These are phyloP conservation scores for Ceratocystis destructans DNA, from an alignment of 2,329 filamentous ascomycete genomes.

Conservation along the genomic window DNA sequence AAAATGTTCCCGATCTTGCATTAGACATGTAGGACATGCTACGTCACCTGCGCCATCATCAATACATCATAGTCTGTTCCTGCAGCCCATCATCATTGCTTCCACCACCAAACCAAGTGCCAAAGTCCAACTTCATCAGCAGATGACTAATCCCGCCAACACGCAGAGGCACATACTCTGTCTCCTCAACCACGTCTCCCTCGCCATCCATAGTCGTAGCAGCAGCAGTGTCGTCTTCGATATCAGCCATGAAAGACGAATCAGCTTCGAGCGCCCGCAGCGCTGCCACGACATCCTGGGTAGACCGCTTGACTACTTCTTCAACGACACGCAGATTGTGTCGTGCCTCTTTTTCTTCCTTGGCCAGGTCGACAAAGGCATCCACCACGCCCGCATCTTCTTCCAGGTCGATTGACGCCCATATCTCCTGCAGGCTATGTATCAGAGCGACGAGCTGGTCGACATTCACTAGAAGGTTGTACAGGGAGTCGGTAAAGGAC, in stretches of 20 bases:
- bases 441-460: slow-evolving; percentile 71
- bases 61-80: slow-evolving; percentile 6
- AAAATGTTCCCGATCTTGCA: not conserved
- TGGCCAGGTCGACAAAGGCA: slow-evolving; percentile 53
- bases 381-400: slow-evolving; percentile 70
- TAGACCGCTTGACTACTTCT: slow-evolving; percentile 48
- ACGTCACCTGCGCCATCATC: not conserved
- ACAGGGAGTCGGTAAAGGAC: slow-evolving; percentile 50
- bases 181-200: slow-evolving; percentile 27
- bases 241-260: slow-evolving; percentile 32
- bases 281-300: slow-evolving; percentile 51
- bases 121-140: slow-evolving; percentile 79
- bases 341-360: slow-evolving; percentile 58
- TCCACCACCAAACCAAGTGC: slow-evolving; percentile 38
- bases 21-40: not conserved
- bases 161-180: slow-evolving; percentile 52
- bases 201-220: slow-evolving; percentile 28
- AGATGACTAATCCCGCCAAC: slow-evolving; percentile 71
- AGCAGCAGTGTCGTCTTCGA: slow-evolving; percentile 29
- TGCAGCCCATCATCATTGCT: not conserved
- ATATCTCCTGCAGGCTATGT: slow-evolving; percentile 60
- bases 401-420: slow-evolving; percentile 67
- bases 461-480: slow-evolving; percentile 55
- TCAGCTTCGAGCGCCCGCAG: slow-evolving; percentile 35
- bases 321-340: slow-evolving; percentile 51